Conservation (phyloP, 495 filamentous ascomycete species). For the Penicillium egyptiacum region DNA sequence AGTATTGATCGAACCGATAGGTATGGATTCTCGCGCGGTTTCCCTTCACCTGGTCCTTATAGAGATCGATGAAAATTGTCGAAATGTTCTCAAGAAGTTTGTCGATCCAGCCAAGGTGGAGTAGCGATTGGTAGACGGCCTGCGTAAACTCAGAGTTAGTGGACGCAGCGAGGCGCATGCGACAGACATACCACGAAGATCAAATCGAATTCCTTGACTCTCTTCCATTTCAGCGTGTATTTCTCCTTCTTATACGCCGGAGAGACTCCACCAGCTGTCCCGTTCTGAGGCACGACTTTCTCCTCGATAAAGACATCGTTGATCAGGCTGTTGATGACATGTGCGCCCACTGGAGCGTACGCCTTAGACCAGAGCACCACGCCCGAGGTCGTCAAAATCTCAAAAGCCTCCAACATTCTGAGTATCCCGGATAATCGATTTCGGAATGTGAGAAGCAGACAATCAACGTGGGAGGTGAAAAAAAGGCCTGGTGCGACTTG, state of each 20-base stretch:
- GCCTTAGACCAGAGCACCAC: conserved; percentile 95
- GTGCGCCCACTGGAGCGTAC: conserved; percentile 74
- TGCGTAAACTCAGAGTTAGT: conserved; percentile 40
- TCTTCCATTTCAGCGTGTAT: conserved; percentile 93
- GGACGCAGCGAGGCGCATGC: conserved; percentile 16
- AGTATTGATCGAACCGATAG: conserved; percentile 84
- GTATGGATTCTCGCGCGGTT: conserved; percentile 73
- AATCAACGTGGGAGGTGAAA: conserved; percentile 5
- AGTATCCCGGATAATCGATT: background rate
- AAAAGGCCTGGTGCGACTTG: conserved; percentile 19
- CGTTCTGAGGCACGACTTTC: conserved; percentile 60
- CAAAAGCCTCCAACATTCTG: conserved; percentile 89
- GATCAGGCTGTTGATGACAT: conserved; percentile 91
- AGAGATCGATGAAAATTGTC: conserved; percentile 83
- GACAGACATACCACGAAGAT: conserved; percentile 83
- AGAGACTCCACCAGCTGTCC: conserved; percentile 21
- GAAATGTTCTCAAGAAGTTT: conserved; percentile 93
- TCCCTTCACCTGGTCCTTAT: conserved; percentile 81
- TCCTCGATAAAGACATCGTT: conserved; percentile 97
- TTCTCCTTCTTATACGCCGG: conserved; percentile 86
- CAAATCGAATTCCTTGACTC: conserved; percentile 83
- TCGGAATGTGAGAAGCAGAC: background rate
- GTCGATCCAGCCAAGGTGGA: conserved; percentile 96
- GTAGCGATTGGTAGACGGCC: conserved; percentile 94
- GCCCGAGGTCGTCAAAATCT: conserved; percentile 92